Evolutionary conservation across 2,329 filamentous ascomycete species (phyloP).

Genomic region (Falciphora oryzae): DNA sequence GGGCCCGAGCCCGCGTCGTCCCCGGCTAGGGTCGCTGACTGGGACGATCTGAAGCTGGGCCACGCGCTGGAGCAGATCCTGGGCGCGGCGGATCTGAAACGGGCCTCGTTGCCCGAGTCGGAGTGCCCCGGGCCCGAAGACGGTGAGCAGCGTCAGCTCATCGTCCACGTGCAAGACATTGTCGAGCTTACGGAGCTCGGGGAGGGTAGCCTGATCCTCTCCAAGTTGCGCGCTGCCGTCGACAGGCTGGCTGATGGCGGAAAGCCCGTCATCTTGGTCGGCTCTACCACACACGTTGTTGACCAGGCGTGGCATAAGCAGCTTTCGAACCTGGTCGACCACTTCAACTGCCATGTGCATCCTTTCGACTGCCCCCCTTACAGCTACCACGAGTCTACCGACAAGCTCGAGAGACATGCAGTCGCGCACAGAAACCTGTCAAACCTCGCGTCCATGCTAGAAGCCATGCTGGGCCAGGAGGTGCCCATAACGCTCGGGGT

Average conservation of each 20-base stretch:
- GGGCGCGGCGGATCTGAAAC: constrained; percentile 36
- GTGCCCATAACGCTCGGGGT: constrained; percentile 7
- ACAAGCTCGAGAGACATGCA: background rate
- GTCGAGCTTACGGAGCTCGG: constrained; percentile 66
- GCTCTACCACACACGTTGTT: constrained; percentile 51
- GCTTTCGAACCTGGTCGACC: constrained; percentile 21
- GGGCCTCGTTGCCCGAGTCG: constrained; percentile 17
- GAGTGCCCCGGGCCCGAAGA: constrained; percentile 12
- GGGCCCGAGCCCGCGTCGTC: background rate
- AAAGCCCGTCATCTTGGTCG: constrained; percentile 68
- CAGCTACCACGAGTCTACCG: constrained; percentile 16
- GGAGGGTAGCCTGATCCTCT: constrained; percentile 64
- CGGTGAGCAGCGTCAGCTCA: constrained; percentile 40
- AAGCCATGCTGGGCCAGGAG: constrained; percentile 26
- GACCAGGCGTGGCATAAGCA: constrained; percentile 21
- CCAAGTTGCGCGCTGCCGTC: constrained; percentile 63
- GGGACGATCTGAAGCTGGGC: constrained; percentile 57
- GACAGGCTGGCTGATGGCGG: constrained; percentile 67
- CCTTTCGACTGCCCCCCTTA: background rate
- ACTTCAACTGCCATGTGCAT: background rate
- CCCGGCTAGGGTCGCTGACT: constrained; percentile 27
- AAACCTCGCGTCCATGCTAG: constrained; percentile 43
- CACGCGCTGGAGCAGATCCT: constrained; percentile 53
- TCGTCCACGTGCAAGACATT: constrained; percentile 77
- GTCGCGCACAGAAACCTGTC: constrained; percentile 36